A percentile compares a stretch with the other conserved stretches of the same genome.
phyloP scores from a whole-genome alignment of 129 eudicot genomes.

The Pseudognaphalium luteoalbum region DNA sequence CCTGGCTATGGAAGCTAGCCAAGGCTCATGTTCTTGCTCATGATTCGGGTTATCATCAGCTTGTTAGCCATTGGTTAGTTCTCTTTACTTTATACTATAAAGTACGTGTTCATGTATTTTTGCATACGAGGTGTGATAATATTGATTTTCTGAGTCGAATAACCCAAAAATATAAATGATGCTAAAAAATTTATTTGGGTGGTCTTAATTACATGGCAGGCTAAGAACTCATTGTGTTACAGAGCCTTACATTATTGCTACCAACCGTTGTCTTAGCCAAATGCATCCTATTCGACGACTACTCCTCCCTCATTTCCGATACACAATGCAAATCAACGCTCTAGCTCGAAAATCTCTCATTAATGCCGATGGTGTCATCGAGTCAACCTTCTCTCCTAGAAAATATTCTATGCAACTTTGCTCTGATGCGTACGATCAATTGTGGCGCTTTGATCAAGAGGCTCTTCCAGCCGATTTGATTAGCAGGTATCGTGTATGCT shows the following conservation, averaged over 20 bases:
- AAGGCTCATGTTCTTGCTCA: constrained; percentile 69
- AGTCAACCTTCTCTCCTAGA: constrained; percentile 32
- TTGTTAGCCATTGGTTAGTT: constrained; percentile 64
- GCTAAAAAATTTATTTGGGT: too few species aligned
- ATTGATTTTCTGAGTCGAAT: too few species aligned
- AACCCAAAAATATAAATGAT: too few species aligned
- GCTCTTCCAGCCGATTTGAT: constrained; percentile 43
- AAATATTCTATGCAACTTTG: constrained; percentile 38
- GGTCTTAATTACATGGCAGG: constrained; percentile 13
- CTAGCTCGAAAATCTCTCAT: constrained; percentile 34
- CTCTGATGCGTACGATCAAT: constrained; percentile 32
- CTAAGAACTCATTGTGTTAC: constrained; percentile 42
- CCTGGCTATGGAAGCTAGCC: constrained; percentile 70
- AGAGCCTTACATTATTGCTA: constrained; percentile 47
- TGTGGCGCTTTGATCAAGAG: constrained; percentile 44
- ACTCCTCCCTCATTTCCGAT: constrained; percentile 38
- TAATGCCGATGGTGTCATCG: constrained; percentile 36
- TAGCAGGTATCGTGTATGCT: constrained; percentile 27
- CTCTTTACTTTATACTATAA: not conserved
- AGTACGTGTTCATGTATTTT: not conserved
- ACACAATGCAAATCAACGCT: constrained; percentile 41
- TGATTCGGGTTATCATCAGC: constrained; percentile 60
- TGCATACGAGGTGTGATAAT: not conserved
- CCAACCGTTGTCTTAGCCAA: constrained; percentile 41
- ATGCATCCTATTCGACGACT: constrained; percentile 44